phyloP scores from a whole-genome alignment of 2,329 filamentous ascomycete genomes.

The Teratosphaeria viscida region DNA sequence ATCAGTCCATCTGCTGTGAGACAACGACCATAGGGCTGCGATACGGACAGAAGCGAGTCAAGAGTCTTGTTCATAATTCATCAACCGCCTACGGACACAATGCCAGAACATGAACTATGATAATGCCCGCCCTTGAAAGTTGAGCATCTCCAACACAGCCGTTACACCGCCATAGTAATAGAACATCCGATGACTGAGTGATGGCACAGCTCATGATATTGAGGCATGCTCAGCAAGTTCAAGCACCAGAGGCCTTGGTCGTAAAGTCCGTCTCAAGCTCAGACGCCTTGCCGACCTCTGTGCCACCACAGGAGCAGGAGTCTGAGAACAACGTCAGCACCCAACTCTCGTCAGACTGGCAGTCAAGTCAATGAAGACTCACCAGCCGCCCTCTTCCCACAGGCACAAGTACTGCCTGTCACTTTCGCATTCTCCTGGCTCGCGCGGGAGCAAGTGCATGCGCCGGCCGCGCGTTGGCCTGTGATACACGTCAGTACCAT shows the following conservation, averaged over 20 bases:
- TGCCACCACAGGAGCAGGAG: conserved; percentile 64
- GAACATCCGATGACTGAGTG: not conserved
- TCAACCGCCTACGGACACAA: not conserved
- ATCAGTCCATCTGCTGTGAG: not conserved
- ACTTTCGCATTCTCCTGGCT: conserved; percentile 56
- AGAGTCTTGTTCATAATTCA: not conserved
- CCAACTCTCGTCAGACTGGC: not conserved
- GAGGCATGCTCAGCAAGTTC: conserved; percentile 16
- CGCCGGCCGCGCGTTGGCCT: conserved; percentile 63
- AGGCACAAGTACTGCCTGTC: conserved; percentile 57
- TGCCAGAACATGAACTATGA: not conserved
- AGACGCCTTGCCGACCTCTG: conserved; percentile 51
- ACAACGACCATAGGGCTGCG: not conserved
- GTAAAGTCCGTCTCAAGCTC: conserved; percentile 80
- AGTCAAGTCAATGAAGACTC: conserved; percentile 19
- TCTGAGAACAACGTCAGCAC: conserved; percentile 14
- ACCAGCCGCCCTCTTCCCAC: conserved; percentile 65
- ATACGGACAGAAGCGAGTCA: not conserved
- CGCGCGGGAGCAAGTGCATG: conserved; percentile 72
- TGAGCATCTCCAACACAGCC: not conserved
- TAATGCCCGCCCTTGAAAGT: not conserved
- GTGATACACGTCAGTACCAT: not conserved
- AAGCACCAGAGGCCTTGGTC: conserved; percentile 39
- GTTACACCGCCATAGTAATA: not conserved
- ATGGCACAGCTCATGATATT: not conserved